Evolutionary conservation across 441 rosid genomes (phyloP).

Genomic region (Biscutella laevigata): DNA sequence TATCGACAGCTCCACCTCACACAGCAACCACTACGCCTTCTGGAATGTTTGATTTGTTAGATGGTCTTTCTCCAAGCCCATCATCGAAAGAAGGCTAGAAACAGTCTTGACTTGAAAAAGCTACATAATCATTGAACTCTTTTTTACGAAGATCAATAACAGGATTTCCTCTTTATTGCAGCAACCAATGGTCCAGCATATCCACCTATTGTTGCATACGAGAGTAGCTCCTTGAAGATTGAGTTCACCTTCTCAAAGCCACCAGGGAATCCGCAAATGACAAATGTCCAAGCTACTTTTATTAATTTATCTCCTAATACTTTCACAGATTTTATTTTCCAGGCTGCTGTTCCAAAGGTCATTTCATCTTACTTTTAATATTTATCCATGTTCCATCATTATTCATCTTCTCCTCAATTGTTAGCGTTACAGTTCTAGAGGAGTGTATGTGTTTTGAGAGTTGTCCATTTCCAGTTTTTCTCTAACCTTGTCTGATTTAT

Average conservation of each 20-base stretch:
- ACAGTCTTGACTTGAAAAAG: neutral
- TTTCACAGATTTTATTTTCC: conserved; percentile 76
- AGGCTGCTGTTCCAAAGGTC: conserved; percentile 99
- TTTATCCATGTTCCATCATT: neutral
- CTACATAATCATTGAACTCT: neutral
- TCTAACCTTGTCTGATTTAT: conserved; percentile 13
- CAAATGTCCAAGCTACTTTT: conserved; percentile 66
- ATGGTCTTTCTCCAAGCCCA: conserved; percentile 60
- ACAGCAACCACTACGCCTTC: conserved; percentile 34
- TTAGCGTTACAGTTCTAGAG: no score
- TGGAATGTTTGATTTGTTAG: conserved; percentile 75
- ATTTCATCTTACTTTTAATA: conserved; percentile 12
- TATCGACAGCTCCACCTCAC: conserved; percentile 40
- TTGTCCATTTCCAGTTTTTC: neutral
- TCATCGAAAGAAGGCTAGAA: conserved; percentile 51
- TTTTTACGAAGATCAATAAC: conserved; percentile 8
- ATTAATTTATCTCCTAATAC: conserved; percentile 55
- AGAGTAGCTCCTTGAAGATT: conserved; percentile 76
- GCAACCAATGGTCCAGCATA: conserved; percentile 70
- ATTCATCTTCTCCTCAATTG: neutral
- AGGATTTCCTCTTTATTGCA: conserved; percentile 29
- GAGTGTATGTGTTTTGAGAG: neutral
- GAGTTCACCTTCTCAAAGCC: conserved; percentile 74
- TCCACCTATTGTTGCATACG: conserved; percentile 71
- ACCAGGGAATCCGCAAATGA: conserved; percentile 64